Conservation (phyloP, 176 grass and related monocot species). For the Eleusine indica region DNA sequence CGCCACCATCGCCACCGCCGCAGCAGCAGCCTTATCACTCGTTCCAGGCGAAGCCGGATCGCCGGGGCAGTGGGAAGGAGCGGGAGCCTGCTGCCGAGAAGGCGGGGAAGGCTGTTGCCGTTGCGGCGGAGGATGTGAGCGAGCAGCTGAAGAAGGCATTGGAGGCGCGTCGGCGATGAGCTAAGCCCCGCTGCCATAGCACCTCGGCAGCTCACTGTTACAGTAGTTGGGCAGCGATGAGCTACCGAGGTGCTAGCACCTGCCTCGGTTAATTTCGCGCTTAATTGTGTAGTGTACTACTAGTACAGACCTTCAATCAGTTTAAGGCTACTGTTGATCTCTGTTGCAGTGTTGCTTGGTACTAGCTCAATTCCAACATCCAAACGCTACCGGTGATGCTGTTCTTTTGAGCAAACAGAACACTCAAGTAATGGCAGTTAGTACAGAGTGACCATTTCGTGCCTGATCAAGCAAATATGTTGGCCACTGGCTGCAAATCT, state of each 20-base stretch:
- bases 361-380: too few relatives aligned
- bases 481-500: too few relatives aligned
- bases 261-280: not conserved
- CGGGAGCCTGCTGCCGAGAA: not conserved
- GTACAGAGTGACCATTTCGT: too few relatives aligned
- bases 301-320: too few relatives aligned
- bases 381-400: too few relatives aligned
- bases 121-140: slow-evolving; percentile 25
- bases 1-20: not conserved
- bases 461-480: too few relatives aligned
- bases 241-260: too few relatives aligned
- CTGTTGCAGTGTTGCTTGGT: too few relatives aligned
- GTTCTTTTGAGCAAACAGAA: too few relatives aligned
- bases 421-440: too few relatives aligned
- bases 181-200: not conserved
- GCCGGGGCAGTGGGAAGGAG: slow-evolving; percentile 15
- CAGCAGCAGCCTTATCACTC: slow-evolving; percentile 9
- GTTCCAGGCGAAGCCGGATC: slow-evolving; percentile 20
- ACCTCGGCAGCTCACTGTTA: not conserved
- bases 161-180: slow-evolving; percentile 47
- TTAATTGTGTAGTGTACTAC: not conserved
- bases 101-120: not conserved
- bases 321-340: too few relatives aligned
- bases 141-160: slow-evolving; percentile 64
- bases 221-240: too few relatives aligned